Percentiles rank a stretch among this genome's conserved stretches.
Evolutionary conservation across 2,329 filamentous ascomycete species (phyloP).

Genomic region (Colletotrichum paranaense): DNA sequence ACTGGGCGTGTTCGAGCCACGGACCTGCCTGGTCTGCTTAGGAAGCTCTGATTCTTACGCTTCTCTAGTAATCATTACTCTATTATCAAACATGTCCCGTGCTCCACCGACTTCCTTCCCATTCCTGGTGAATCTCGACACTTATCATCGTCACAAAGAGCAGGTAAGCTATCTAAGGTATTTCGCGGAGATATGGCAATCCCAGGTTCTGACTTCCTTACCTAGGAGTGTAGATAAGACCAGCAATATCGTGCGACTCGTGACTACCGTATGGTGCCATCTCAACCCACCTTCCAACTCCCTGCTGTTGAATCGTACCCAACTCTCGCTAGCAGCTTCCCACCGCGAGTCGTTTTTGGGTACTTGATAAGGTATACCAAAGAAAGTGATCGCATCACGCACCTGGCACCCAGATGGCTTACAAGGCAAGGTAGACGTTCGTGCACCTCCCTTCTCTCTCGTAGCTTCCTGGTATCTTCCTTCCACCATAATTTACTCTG

Average conservation of each 20-base stretch:
- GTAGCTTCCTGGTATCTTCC: not conserved
- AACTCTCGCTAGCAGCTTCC: not conserved
- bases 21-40: not conserved
- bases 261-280: not conserved
- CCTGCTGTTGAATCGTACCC: not conserved
- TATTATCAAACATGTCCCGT: not conserved
- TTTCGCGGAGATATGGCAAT: not conserved
- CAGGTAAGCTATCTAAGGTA: not conserved
- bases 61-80: not conserved
- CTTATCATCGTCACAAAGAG: not conserved
- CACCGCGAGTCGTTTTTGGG: not conserved
- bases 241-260: not conserved
- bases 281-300: not conserved
- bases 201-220: not conserved
- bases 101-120: not conserved
- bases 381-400: not conserved
- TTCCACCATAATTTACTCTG: too few relatives aligned
- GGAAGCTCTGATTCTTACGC: not conserved
- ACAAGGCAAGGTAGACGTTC: not conserved
- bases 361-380: not conserved
- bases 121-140: not conserved
- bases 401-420: not conserved
- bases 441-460: not conserved
- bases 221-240: not conserved
- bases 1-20: not conserved